These are phyloP conservation scores for Fraxinus dipetala DNA, from an alignment of 305 asterid genomes.

Conservation along the genomic window DNA sequence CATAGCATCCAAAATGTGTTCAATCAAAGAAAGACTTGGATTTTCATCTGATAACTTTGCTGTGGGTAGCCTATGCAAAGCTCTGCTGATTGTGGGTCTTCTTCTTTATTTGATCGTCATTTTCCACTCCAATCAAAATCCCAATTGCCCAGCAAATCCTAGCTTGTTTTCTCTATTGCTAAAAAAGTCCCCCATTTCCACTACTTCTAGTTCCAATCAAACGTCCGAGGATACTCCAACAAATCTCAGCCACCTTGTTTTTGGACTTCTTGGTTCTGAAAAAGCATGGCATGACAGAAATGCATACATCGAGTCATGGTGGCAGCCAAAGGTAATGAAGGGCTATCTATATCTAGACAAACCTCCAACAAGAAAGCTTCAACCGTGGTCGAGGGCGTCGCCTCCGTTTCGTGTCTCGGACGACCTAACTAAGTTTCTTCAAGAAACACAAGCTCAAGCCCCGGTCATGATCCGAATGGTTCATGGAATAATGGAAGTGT, in stretches of 20 bases:
- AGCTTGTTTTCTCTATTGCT: neutral
- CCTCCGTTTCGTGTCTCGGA: constrained; percentile 37
- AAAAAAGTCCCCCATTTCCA: neutral
- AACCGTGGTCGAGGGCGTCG: constrained; percentile 32
- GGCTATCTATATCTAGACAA: constrained; percentile 37
- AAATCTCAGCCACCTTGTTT: too few species aligned
- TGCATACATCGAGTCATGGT: constrained; percentile 38
- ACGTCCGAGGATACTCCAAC: too few species aligned
- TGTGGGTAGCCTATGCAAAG: constrained; percentile 12
- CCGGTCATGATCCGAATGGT: constrained; percentile 22
- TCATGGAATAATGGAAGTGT: constrained; percentile 34
- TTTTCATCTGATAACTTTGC: neutral
- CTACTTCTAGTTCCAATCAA: neutral
- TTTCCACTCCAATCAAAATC: constrained; percentile 18
- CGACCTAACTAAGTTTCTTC: constrained; percentile 14
- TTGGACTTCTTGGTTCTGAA: too few species aligned
- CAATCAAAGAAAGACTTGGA: constrained; percentile 9
- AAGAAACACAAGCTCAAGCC: constrained; percentile 20
- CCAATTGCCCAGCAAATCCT: constrained; percentile 8
- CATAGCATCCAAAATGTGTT: neutral
- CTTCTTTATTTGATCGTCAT: constrained; percentile 14
- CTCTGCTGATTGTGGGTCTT: constrained; percentile 16
- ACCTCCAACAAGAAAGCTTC: constrained; percentile 25
- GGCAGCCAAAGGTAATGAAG: constrained; percentile 30
- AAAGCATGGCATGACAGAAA: constrained; percentile 29